Evolutionary conservation across 2,329 filamentous ascomycete species (phyloP).

Genomic region (Cladosporium phlei): DNA sequence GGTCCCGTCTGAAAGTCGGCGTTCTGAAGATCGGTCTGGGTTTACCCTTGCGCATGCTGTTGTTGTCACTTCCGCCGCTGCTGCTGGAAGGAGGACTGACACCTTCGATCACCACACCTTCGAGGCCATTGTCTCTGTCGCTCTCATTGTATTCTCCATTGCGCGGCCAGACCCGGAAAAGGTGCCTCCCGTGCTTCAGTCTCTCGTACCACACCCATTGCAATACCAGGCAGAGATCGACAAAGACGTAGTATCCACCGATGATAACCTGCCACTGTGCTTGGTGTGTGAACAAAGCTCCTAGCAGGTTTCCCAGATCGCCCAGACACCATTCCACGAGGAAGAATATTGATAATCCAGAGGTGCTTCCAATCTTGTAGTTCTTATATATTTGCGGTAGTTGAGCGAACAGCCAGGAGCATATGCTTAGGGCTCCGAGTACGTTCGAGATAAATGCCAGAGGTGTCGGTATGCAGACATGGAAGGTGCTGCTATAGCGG

Average conservation of each 20-base stretch:
- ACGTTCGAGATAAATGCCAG: constrained; percentile 58
- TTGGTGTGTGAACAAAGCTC: constrained; percentile 59
- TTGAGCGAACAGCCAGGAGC: constrained; percentile 66
- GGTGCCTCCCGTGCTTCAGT: constrained; percentile 46
- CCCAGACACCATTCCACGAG: constrained; percentile 62
- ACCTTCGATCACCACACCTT: constrained; percentile 31
- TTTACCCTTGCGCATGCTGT: neutral
- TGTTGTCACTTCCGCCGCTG: constrained; percentile 17
- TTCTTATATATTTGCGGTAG: constrained; percentile 68
- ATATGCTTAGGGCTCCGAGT: constrained; percentile 58
- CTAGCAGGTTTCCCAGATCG: constrained; percentile 59
- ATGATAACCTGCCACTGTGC: constrained; percentile 63
- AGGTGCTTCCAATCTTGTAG: constrained; percentile 58
- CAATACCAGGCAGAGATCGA: constrained; percentile 57
- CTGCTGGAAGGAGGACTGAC: constrained; percentile 19
- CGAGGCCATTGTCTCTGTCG: constrained; percentile 18
- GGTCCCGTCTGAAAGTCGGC: constrained; percentile 27
- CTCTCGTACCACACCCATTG: constrained; percentile 65
- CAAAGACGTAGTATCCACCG: constrained; percentile 61
- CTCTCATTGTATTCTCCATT: constrained; percentile 16
- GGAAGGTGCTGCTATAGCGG: constrained; percentile 54
- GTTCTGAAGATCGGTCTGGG: constrained; percentile 29
- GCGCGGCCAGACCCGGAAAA: constrained; percentile 33
- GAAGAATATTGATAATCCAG: constrained; percentile 62
- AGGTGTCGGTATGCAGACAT: constrained; percentile 60